Evolutionary conservation across 2,329 filamentous ascomycete genomes (phyloP), one percentile per base, ranked within the genome.

Genomic region (Coniochaeta sp.): DNA sequence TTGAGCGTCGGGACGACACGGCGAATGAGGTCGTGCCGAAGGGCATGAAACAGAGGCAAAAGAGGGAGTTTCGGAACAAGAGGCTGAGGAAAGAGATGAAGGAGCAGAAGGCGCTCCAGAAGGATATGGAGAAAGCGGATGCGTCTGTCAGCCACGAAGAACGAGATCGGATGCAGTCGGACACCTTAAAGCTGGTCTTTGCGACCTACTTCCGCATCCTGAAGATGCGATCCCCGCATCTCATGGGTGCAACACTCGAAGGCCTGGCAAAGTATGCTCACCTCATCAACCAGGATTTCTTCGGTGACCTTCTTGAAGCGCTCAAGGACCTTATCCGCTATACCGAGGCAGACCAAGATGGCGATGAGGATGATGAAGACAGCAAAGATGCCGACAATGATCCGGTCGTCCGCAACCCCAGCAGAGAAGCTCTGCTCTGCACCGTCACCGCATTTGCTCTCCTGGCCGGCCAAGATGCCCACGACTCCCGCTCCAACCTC

Each of bases 251-350:
- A 16, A 93, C 97, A 0, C 83, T 99, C 6, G 95, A 98, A 77
- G 95, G 95, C 31, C 79, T 99, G 24, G 93, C 93, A 58, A 92
- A 92, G 71, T 99, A 96, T 71, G 88, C 93, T 3, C 95, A 97
- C 72, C 82, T 99, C 62, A 99, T 99, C 81, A 99, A 99, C 77
- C 92, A 99, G 71, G 91, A 99, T 71, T 98, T 99, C 79, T 99
- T 99, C 68, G 95, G 93, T 31, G 95, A 99, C 71, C 81, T 99
- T 33, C 84, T 99, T 12, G 95, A 98, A 75, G 93, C 92, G 0
- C 80, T 99, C 43, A 96, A 96, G 73, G 95, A 99, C 64, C 83
- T 99, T 52, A 93, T 98, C 67, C 84, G 86, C 4, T 85, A 93
- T 66, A 89, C 89, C 58, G 83, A 89, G 68, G 79, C 81, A 0